Evolutionary conservation across 2,329 filamentous ascomycete genomes (phyloP).

Genomic region (Nothopassalora personata): DNA sequence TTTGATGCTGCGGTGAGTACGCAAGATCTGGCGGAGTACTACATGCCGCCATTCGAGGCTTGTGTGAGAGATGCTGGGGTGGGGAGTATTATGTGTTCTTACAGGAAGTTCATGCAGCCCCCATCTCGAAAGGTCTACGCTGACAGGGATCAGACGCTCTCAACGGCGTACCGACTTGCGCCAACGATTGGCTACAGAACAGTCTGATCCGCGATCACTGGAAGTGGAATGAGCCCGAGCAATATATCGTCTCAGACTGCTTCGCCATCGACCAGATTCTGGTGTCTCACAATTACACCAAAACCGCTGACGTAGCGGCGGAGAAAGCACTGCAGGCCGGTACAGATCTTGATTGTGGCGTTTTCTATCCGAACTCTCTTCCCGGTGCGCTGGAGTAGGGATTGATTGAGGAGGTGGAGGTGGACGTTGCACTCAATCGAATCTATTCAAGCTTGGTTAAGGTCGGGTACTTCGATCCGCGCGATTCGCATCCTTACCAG

Average conservation of each 20-base stretch:
- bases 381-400: background rate
- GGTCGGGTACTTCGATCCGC: background rate
- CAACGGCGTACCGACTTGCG: conserved; percentile 2
- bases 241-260: conserved; percentile 60
- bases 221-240: conserved; percentile 46
- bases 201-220: background rate
- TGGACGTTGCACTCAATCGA: background rate
- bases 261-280: conserved; percentile 55
- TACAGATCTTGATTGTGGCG: conserved; percentile 48
- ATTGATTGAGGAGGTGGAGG: background rate
- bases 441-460: background rate
- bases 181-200: background rate
- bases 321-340: conserved; percentile 47
- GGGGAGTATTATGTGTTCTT: conserved; percentile 2
- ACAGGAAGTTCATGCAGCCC: background rate
- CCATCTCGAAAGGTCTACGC: background rate
- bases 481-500: background rate
- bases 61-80: background rate
- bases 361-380: conserved; percentile 29
- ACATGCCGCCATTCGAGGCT: conserved; percentile 2
- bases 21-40: conserved; percentile 2
- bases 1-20: background rate
- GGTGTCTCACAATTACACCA: conserved; percentile 38
- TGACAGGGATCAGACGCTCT: conserved; percentile 18
- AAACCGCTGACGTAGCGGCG: conserved; percentile 38